phyloP scores from a whole-genome alignment of 768 basidiomycete genomes.

The Mycena vitilis region DNA sequence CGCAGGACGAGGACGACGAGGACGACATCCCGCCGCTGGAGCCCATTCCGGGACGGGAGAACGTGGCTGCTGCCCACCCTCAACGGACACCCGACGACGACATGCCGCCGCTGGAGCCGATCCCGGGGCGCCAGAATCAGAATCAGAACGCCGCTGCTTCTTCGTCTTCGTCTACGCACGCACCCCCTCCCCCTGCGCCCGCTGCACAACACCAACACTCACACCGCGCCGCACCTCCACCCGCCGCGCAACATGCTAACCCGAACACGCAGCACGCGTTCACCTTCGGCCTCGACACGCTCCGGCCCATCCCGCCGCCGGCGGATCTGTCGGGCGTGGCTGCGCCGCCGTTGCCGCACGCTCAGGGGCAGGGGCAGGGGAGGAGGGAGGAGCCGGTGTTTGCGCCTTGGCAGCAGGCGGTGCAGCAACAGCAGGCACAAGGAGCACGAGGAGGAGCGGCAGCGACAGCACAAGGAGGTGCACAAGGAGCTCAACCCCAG shows the following conservation, averaged over 20 bases:
- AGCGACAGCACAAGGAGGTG: too few species aligned
- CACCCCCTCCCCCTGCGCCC: background rate
- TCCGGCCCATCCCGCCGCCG: constrained; percentile 29
- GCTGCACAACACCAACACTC: background rate
- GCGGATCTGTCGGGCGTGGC: constrained; percentile 4
- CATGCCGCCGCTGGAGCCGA: constrained; percentile 28
- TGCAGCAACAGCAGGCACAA: background rate
- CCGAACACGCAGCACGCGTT: background rate
- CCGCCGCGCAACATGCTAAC: too few species aligned
- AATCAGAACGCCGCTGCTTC: too few species aligned
- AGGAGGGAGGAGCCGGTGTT: background rate
- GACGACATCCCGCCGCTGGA: constrained; percentile 27
- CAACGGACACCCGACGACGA: constrained; percentile 5
- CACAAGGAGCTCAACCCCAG: too few species aligned
- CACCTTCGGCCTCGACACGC: constrained; percentile 26
- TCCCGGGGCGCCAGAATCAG: background rate
- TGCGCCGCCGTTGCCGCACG: too few species aligned
- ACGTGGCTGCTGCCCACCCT: too few species aligned
- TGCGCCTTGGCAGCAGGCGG: background rate
- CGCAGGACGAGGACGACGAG: constrained; percentile 11
- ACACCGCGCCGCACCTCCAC: background rate
- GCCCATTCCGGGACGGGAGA: constrained; percentile 16
- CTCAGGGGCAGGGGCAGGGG: background rate
- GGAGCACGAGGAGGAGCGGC: too few species aligned
- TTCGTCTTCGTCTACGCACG: background rate